Conservation (phyloP, 257 asterid genomes). For the Voacanga thouarsii region DNA sequence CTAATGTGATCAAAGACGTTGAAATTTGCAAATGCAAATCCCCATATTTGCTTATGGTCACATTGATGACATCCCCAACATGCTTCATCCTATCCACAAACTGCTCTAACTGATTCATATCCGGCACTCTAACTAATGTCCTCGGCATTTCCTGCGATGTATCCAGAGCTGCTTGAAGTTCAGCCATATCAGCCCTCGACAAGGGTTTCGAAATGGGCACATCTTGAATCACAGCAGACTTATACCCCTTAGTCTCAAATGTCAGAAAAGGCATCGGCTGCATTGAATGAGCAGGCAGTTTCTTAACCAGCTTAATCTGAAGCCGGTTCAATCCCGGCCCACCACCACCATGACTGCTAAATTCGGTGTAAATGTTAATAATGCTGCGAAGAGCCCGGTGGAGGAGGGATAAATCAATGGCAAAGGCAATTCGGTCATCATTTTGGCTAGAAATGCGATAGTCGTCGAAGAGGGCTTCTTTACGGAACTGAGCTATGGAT, state of each 20-base stretch:
- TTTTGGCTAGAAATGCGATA: conserved; percentile 71
- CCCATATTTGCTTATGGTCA: conserved; percentile 69
- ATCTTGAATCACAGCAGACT: conserved; percentile 85
- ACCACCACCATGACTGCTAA: conserved; percentile 16
- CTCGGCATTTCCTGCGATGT: conserved; percentile 67
- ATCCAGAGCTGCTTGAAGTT: conserved; percentile 66
- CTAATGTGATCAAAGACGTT: conserved; percentile 58
- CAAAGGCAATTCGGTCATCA: conserved; percentile 67
- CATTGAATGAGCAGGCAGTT: conserved; percentile 64
- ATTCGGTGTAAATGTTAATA: conserved; percentile 55
- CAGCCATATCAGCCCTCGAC: conserved; percentile 63
- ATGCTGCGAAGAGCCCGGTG: conserved; percentile 92
- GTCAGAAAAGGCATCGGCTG: conserved; percentile 74
- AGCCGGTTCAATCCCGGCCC: conserved; percentile 34
- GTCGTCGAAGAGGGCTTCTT: conserved; percentile 64
- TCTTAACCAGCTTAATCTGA: conserved; percentile 78
- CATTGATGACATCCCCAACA: conserved; percentile 77
- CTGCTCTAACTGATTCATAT: conserved; percentile 50
- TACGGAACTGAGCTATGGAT: conserved; percentile 75
- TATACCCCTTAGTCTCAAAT: conserved; percentile 71
- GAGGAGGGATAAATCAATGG: conserved; percentile 82
- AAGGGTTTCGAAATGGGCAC: conserved; percentile 92
- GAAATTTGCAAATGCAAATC: conserved; percentile 80
- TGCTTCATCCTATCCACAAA: conserved; percentile 82
- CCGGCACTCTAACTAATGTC: conserved; percentile 62